A percentile compares a stretch with the other conserved stretches of the same genome.
These are phyloP conservation scores for Periconia sp. DNA, from an alignment of 2,329 filamentous ascomycete genomes.

Conservation along the genomic window DNA sequence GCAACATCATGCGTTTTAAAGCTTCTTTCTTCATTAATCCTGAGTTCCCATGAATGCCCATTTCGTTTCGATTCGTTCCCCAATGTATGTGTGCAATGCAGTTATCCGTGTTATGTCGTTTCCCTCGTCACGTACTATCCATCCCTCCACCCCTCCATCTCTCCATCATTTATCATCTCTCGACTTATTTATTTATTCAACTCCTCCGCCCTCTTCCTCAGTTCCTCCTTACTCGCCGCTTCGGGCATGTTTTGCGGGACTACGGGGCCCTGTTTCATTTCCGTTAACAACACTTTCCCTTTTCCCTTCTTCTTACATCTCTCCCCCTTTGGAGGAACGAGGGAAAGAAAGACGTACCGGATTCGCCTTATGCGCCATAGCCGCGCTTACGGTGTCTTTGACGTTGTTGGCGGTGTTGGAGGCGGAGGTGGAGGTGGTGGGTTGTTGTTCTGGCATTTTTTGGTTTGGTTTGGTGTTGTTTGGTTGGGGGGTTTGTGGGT, in stretches of 20 bases:
- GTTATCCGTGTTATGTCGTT: too few species aligned
- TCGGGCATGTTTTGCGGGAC: conserved; percentile 48
- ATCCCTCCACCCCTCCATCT: background rate
- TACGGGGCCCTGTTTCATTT: conserved; percentile 43
- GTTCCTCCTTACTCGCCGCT: conserved; percentile 51
- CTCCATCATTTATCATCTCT: background rate
- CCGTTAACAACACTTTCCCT: background rate
- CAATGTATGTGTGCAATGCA: too few species aligned
- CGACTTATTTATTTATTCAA: conserved; percentile 46
- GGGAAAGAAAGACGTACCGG: background rate
- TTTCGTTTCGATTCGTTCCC: too few species aligned
- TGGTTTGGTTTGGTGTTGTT: too few species aligned
- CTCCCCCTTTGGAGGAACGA: background rate
- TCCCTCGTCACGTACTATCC: too few species aligned
- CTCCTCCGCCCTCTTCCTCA: conserved; percentile 54
- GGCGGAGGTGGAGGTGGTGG: background rate
- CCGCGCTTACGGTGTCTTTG: background rate
- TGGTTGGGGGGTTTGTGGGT: background rate
- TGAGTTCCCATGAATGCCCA: too few species aligned
- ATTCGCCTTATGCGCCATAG: background rate
- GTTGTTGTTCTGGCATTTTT: too few species aligned
- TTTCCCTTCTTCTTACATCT: background rate
- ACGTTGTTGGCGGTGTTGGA: background rate
- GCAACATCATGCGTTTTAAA: too few species aligned
- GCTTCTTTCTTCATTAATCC: too few species aligned